Evolutionary conservation across 129 eudicot species (phyloP).

Genomic region (Lonicera japonica): DNA sequence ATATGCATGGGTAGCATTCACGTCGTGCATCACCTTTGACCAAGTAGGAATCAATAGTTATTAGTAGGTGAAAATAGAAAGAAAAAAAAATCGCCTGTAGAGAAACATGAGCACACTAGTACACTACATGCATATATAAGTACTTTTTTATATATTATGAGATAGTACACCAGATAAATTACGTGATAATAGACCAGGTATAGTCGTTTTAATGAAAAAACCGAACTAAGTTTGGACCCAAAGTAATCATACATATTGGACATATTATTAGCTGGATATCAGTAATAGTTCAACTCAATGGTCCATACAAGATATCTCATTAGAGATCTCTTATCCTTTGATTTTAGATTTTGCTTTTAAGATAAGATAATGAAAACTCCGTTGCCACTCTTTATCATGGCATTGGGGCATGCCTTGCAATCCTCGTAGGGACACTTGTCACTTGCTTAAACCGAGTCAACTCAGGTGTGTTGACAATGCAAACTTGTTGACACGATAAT

Average conservation of each 20-base stretch:
- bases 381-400: constrained; percentile 21
- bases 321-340: constrained; percentile 25
- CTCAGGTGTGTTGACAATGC: background rate
- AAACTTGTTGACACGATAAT: background rate
- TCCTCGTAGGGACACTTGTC: background rate
- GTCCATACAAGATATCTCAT: constrained; percentile 8
- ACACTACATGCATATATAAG: background rate
- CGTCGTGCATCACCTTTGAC: too few relatives aligned
- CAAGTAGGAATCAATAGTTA: too few relatives aligned
- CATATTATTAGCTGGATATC: background rate
- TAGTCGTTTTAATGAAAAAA: background rate
- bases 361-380: constrained; percentile 10
- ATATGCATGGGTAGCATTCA: too few relatives aligned
- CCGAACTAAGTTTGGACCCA: background rate
- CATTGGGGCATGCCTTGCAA: constrained; percentile 4
- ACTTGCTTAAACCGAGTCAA: too few relatives aligned
- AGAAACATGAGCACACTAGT: too few relatives aligned
- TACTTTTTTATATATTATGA: background rate
- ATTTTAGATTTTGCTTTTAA: constrained; percentile 2
- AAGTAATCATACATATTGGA: background rate
- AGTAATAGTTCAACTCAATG: background rate
- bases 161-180: background rate
- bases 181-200: background rate
- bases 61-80: too few relatives aligned
- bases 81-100: too few relatives aligned